These are phyloP conservation scores for Flaveria ramosissima DNA, from an alignment of 129 eudicot species.

Conservation along the genomic window DNA sequence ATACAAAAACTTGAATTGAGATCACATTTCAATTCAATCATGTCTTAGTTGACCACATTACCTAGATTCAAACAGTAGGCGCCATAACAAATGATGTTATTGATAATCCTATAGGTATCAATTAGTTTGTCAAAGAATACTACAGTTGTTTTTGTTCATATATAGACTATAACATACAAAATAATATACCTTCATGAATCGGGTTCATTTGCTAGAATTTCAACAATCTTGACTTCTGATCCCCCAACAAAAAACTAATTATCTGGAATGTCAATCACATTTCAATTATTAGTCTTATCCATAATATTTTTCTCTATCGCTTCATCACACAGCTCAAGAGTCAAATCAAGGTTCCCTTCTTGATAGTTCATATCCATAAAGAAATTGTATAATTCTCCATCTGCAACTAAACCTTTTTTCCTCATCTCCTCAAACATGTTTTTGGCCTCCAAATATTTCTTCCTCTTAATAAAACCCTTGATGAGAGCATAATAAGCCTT, in stretches of 20 bases:
- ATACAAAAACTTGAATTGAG: neutral
- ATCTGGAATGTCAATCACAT: constrained; percentile 29
- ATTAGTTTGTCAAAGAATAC: neutral
- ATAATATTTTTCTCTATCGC: constrained; percentile 56
- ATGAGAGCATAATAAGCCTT: constrained; percentile 72
- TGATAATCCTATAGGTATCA: constrained; percentile 5
- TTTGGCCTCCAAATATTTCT: constrained; percentile 70
- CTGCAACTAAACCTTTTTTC: constrained; percentile 57
- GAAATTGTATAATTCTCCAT: constrained; percentile 50
- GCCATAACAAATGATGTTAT: constrained; percentile 1
- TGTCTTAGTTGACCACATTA: neutral
- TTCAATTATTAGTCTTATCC: constrained; percentile 39
- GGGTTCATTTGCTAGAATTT: constrained; percentile 18
- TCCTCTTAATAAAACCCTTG: constrained; percentile 78
- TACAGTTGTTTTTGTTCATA: constrained; percentile 16
- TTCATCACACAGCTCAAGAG: constrained; percentile 88
- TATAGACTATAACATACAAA: constrained; percentile 13
- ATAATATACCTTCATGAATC: constrained; percentile 9
- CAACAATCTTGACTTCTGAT: constrained; percentile 19
- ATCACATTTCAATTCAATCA: neutral
- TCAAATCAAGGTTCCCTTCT: constrained; percentile 69
- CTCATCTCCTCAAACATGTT: constrained; percentile 84
- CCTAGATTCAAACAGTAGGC: neutral
- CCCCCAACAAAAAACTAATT: constrained; percentile 20
- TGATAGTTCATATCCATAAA: constrained; percentile 71